Base-by-base conservation (phyloP, 805 yeast species). In the Candida mattraensis region DNA sequence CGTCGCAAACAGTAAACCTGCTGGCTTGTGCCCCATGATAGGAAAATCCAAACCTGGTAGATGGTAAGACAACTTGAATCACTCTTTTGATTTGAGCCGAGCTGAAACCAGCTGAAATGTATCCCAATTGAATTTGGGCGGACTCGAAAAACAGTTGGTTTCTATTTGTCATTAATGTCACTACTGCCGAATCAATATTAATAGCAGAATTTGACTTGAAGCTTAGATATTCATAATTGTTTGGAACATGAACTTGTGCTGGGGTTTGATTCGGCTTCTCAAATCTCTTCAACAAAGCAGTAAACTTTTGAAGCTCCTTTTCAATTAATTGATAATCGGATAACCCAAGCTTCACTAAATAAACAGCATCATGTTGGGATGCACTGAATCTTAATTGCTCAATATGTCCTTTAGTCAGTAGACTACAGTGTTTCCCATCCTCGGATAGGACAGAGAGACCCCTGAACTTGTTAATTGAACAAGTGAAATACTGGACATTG, bases 1-100 rank as follows among this genome's bases (percentile, higher is more conserved):
- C 52, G 47, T 83, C 77, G 12, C 73, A 30, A 2, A 75, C 30
- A 4, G 64, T 64, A 2, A 75, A 52, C 48, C 73, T 44, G 32
- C 61, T 30, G 51, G 69, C 47, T 43, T 69, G 61, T 24, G 69
- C 67, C 4, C 69, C 60, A 9, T 40, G 48, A 3, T 53, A 37
- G 5, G 48, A 45, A 31, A 51, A 42, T 5, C 66, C 61, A 10
- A 75, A 11, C 28, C 71, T 60, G 0, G 68, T 57, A 1, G 72
- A 61, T 1, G 78, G 76, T 5, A 74, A 38, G 0, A 29, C 31
- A 5, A 74, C 18, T 21, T 62, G 64, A 0, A 78, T 79, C 40
- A 54, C 51, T 2, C 63, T 50, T 1, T 61, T 64, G 14, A 23
- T 27, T 3, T 28, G 24, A 5, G 29, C 26, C 12, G 42, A 22